Evolutionary conservation across 805 yeast species (phyloP).

Genomic region (Pichia rugopelliculosa): DNA sequence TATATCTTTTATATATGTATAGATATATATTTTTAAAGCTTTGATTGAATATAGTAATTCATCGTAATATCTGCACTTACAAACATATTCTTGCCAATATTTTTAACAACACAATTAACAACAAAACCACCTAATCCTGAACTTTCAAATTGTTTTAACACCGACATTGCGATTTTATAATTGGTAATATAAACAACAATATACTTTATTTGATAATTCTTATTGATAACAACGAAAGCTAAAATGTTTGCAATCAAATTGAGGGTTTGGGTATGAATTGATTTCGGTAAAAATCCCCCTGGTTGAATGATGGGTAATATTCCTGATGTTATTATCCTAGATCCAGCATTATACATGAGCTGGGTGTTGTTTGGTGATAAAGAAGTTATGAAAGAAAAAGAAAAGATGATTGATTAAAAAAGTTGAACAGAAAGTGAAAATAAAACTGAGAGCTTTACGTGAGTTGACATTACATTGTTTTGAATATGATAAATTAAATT

Average conservation of each 20-base stretch:
- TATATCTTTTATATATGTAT: not conserved
- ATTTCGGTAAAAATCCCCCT: not conserved
- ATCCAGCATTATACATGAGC: not conserved
- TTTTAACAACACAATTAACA: conserved; percentile 7
- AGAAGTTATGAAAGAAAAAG: not conserved
- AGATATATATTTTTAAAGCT: conserved; percentile 14
- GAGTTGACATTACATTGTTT: too few species aligned
- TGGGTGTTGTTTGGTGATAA: not conserved
- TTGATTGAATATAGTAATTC: not conserved
- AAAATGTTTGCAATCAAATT: conserved; percentile 10
- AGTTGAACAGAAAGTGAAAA: too few species aligned
- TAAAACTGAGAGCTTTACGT: too few species aligned
- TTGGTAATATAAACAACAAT: conserved; percentile 6
- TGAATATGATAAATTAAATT: too few species aligned
- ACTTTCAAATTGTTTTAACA: conserved; percentile 7
- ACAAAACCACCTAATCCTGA: conserved; percentile 11
- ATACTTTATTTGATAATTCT: not conserved
- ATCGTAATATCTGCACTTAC: conserved; percentile 6
- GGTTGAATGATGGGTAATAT: conserved; percentile 4
- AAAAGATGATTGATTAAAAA: not conserved
- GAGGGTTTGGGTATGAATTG: conserved; percentile 3
- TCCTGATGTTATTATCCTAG: conserved; percentile 1
- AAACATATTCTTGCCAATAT: conserved; percentile 4
- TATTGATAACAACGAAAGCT: not conserved
- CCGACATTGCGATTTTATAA: conserved; percentile 8